Conservation (phyloP, 139 green algal species). For the Cymbomonas tetramitiformis region DNA sequence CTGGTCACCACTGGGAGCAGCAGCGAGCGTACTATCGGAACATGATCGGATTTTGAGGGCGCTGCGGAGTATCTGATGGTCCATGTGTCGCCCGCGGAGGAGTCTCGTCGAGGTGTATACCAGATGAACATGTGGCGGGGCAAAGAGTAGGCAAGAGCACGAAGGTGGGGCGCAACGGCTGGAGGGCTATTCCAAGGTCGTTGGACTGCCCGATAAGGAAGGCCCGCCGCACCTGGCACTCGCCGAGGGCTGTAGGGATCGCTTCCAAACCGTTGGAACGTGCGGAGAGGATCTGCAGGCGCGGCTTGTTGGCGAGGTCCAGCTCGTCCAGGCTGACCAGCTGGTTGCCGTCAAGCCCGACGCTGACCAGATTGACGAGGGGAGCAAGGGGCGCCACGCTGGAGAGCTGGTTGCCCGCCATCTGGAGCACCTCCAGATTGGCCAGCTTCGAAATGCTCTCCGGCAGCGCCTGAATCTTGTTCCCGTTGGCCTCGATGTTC, state of each 20-base stretch:
- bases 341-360: constrained; percentile 10
- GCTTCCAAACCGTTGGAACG: constrained; percentile 3
- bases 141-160: too few species aligned
- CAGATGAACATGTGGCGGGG: too few species aligned
- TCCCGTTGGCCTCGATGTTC: not conserved
- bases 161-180: too few species aligned
- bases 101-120: too few species aligned
- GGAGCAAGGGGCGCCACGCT: not conserved
- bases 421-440: constrained; percentile 7
- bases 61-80: too few species aligned
- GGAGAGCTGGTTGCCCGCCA: constrained; percentile 5
- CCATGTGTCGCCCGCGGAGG: too few species aligned
- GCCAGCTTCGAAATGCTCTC: constrained; percentile 1
- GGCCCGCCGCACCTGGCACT: constrained; percentile 17
- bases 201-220: too few species aligned
- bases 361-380: constrained; percentile 6
- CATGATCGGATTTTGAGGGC: too few species aligned
- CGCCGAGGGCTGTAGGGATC: not conserved
- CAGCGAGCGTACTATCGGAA: too few species aligned
- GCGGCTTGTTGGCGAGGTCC: not conserved
- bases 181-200: too few species aligned
- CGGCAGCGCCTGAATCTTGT: constrained; percentile 5
- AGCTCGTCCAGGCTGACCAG: constrained; percentile 8
- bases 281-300: not conserved
- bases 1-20: too few species aligned